A percentile compares a stretch with the other conserved stretches of the same genome.
These are phyloP conservation scores for Vaccinium macrocarpon DNA, from an alignment of 148 eudicot genomes.

Conservation along the genomic window DNA sequence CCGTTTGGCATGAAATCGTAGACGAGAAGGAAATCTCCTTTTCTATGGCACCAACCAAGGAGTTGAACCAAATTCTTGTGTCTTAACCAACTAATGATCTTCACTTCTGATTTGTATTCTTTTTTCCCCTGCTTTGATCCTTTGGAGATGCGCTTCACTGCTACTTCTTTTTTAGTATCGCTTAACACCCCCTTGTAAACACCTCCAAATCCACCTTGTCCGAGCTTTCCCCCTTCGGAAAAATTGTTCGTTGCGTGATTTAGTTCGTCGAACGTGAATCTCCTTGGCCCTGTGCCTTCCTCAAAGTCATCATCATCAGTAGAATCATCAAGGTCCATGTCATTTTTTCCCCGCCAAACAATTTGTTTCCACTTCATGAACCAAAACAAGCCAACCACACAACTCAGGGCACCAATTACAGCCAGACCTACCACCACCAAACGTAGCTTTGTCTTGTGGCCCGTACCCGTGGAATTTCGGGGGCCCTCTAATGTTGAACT, in stretches of 20 bases:
- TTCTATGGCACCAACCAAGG: not conserved
- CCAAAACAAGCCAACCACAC: not conserved
- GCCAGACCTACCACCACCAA: not conserved
- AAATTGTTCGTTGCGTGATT: not conserved
- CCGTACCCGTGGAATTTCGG: too few species aligned
- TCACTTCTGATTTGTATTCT: not conserved
- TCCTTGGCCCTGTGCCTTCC: not conserved
- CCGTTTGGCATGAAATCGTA: not conserved
- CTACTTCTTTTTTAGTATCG: not conserved
- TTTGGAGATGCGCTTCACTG: not conserved
- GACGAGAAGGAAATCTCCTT: not conserved
- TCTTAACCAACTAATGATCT: not conserved
- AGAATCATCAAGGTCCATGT: not conserved
- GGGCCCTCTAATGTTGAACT: not conserved
- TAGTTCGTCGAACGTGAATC: not conserved
- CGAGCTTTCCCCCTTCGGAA: not conserved
- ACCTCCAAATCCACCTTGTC: not conserved
- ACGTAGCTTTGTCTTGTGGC: not conserved
- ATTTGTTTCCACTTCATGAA: not conserved
- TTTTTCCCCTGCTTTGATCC: not conserved
- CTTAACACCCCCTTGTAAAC: not conserved
- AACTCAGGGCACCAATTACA: not conserved
- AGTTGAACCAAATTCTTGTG: not conserved
- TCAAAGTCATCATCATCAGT: not conserved
- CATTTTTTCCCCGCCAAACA: not conserved